A percentile compares a stretch with the other conserved stretches of the same genome.
Evolutionary conservation across 75 land plant genomes (phyloP).

Genomic region (Selaginella moellendorffii): DNA sequence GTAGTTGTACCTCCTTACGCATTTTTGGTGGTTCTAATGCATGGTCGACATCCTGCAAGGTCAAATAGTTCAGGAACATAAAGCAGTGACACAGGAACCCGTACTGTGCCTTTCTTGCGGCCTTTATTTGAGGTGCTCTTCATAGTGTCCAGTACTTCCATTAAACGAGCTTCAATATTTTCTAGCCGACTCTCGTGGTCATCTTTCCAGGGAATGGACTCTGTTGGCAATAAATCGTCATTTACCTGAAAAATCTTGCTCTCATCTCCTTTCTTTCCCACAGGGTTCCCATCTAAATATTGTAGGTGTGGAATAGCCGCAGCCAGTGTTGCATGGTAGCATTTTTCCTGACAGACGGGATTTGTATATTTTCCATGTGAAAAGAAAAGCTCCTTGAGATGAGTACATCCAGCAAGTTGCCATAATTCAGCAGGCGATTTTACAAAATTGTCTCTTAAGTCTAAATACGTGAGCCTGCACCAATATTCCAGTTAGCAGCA

Average conservation of each 20-base stretch:
- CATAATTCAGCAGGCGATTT: constrained; percentile 21
- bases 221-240: too few relatives aligned
- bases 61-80: too few relatives aligned
- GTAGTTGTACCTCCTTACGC: too few relatives aligned
- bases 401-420: constrained; percentile 22
- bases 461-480: constrained; percentile 20
- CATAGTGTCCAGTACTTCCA: not conserved
- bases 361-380: constrained; percentile 18
- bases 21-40: too few relatives aligned
- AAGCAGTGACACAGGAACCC: too few relatives aligned
- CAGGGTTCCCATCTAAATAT: constrained; percentile 16
- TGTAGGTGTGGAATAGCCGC: constrained; percentile 16
- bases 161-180: not conserved
- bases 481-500: too few relatives aligned
- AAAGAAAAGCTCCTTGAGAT: constrained; percentile 19
- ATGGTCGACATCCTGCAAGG: too few relatives aligned
- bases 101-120: too few relatives aligned
- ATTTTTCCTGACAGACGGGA: constrained; percentile 18
- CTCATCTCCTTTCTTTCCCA: too few relatives aligned
- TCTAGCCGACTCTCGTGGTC: not conserved
- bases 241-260: too few relatives aligned
- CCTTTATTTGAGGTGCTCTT: too few relatives aligned
- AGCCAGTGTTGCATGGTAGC: constrained; percentile 16
- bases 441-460: constrained; percentile 21
- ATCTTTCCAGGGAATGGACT: not conserved